Conservation (phyloP, 2,329 filamentous ascomycete species). For the Aspergillus proliferans region DNA sequence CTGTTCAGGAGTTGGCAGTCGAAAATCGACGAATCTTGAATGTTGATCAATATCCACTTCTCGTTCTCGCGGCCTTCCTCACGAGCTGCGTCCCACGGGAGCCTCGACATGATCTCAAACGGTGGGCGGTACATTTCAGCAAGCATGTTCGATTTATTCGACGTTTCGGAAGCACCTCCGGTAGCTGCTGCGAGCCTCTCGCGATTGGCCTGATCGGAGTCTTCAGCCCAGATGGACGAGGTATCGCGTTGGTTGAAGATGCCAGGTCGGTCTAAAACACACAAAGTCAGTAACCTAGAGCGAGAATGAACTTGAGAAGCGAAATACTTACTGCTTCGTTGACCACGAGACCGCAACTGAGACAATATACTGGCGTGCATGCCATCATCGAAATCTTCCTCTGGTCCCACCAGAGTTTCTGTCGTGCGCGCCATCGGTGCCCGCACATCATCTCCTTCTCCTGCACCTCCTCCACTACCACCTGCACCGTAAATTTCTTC, state of each 20-base stretch:
- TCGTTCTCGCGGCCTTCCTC: conserved; percentile 77
- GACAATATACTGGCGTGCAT: conserved; percentile 59
- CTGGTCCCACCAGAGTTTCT: conserved; percentile 80
- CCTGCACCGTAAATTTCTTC: conserved; percentile 74
- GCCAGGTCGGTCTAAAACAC: conserved; percentile 43
- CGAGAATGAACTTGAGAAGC: not conserved
- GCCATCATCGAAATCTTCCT: conserved; percentile 48
- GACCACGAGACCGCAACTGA: conserved; percentile 51
- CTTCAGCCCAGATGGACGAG: conserved; percentile 55
- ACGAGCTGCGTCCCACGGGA: conserved; percentile 78
- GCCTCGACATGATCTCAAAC: conserved; percentile 75
- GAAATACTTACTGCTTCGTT: conserved; percentile 29
- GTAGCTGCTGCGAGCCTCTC: conserved; percentile 55
- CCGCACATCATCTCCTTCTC: conserved; percentile 59
- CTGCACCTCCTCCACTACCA: not conserved
- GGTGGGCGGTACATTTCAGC: conserved; percentile 91
- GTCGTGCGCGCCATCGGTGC: conserved; percentile 88
- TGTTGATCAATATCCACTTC: conserved; percentile 94
- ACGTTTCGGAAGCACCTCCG: conserved; percentile 58
- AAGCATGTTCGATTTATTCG: conserved; percentile 67
- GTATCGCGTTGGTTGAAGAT: conserved; percentile 64
- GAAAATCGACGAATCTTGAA: conserved; percentile 89
- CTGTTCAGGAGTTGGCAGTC: conserved; percentile 90
- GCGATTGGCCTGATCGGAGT: conserved; percentile 43
- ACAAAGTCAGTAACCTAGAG: conserved; percentile 8